Evolutionary conservation across 805 yeast genomes (phyloP), one percentile per base, ranked within the genome.

Genomic region (Candida silvicultrix): DNA sequence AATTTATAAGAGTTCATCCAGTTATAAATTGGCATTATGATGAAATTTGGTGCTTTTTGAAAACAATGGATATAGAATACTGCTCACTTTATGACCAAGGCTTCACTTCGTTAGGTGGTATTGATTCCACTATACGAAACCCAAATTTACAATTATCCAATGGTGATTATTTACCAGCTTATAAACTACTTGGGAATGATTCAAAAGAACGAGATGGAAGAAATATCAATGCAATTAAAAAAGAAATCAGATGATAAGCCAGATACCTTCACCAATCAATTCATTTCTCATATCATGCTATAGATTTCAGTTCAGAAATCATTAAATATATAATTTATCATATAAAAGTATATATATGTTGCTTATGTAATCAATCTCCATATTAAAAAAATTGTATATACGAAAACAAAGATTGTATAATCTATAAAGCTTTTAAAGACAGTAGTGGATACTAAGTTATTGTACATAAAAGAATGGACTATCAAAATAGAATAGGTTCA

Each of bases 41-140:
- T 19, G 87, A 89, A 47, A 73, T 94, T 2, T 94, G 99, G 99
- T 78, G 79, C 52, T 90, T 92, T 58, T 64, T 92, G 42, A 65
- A 80, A 19, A 75, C 67, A 20, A 68, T 79, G 19, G 59, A 73
- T n/a, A 73, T 83, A 38, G 73, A 74, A 3, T 89, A 92, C 61
- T 92, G 98, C 61, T 55, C 60, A 2, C 66, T 94, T 46, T 94
- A 94, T 58, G 95, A 85, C 53, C 46, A 54, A 34, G 99, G 99
- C 0, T 94, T 84, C 58, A 90, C 99, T 1, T 87, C 96, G 1
- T 65, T 94, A 18, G 99, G 99, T 2, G 94, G 96, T 0, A 67
- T 80, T 1, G 67, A 75, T 45, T 76, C 80, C 38, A 92, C 99
- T 0, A 56, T 74, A 2, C 80, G 77, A 31, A 94, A 94, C 60